Percentiles rank a stretch among this genome's conserved stretches.
These are phyloP conservation scores for Grammothele lineata DNA, from an alignment of 768 basidiomycete genomes.

Conservation along the genomic window DNA sequence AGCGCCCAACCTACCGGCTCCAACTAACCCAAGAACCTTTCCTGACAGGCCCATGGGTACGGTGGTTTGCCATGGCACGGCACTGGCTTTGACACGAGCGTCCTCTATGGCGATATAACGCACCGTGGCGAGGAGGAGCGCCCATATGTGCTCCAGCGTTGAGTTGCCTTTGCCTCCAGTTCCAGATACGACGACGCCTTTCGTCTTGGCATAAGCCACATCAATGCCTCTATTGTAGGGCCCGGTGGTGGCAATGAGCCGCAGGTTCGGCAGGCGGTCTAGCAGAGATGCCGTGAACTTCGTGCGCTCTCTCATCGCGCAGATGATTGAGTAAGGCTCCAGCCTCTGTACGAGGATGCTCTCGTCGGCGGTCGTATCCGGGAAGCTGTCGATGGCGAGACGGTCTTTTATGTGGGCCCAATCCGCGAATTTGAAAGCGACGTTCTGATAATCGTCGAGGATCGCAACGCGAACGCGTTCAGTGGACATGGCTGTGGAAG, in stretches of 20 bases:
- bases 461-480: conserved; percentile 41
- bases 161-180: conserved; percentile 40
- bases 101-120: conserved; percentile 49
- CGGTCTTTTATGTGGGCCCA: conserved; percentile 44
- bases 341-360: conserved; percentile 46
- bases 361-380: conserved; percentile 49
- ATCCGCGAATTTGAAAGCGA: conserved; percentile 48
- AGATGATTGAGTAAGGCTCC: conserved; percentile 49
- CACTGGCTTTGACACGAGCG: conserved; percentile 39
- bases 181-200: conserved; percentile 50
- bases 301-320: conserved; percentile 66
- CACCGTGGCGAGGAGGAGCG: conserved; percentile 48
- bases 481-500: conserved; percentile 24
- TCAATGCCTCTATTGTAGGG: conserved; percentile 47
- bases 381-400: conserved; percentile 41
- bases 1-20: conserved; percentile 54
- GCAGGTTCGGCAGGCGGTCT: conserved; percentile 53
- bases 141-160: conserved; percentile 66
- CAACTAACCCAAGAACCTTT: conserved; percentile 56
- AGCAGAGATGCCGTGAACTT: conserved; percentile 47
- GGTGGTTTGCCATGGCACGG: conserved; percentile 49
- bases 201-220: conserved; percentile 38
- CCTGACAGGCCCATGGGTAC: conserved; percentile 49
- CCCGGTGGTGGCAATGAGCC: conserved; percentile 58
- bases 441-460: conserved; percentile 58